Evolutionary conservation across 1,139 yeast species (phyloP).

Genomic region (Yamadazyma dushanensis): DNA sequence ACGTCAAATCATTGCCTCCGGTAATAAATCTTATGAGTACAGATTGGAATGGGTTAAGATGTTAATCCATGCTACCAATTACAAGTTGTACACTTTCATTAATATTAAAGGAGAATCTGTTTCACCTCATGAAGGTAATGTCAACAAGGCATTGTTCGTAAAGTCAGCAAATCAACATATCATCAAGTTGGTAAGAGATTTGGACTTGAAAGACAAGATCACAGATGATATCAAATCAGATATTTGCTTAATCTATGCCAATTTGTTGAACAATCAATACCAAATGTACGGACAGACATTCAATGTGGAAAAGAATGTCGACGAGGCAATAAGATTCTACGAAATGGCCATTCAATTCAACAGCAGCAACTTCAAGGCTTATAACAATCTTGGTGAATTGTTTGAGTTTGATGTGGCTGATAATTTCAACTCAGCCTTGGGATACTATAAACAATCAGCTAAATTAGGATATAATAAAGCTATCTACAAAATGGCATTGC

Average conservation of each 20-base stretch:
- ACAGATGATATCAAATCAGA: constrained; percentile 27
- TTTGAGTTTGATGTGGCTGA: constrained; percentile 35
- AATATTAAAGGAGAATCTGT: constrained; percentile 47
- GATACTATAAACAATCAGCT: constrained; percentile 40
- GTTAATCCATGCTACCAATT: constrained; percentile 44
- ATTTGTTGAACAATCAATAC: constrained; percentile 40
- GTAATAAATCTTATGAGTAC: constrained; percentile 45
- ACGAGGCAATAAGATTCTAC: constrained; percentile 32
- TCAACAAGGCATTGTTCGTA: constrained; percentile 38
- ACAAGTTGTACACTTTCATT: constrained; percentile 40
- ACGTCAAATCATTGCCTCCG: constrained; percentile 40
- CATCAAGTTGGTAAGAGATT: constrained; percentile 37
- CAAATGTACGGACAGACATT: constrained; percentile 38
- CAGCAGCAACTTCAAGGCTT: constrained; percentile 34
- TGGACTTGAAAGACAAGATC: constrained; percentile 22
- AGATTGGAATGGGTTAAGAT: constrained; percentile 47
- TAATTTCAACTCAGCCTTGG: constrained; percentile 34
- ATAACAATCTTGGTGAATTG: constrained; percentile 43
- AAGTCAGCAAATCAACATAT: constrained; percentile 45
- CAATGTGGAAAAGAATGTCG: constrained; percentile 32
- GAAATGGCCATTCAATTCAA: constrained; percentile 35
- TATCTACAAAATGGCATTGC: constrained; percentile 41
- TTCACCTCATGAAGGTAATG: constrained; percentile 29
- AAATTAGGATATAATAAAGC: constrained; percentile 46
- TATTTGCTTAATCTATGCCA: constrained; percentile 40